A percentile compares a stretch with the other conserved stretches of the same genome.
Evolutionary conservation across 257 asterid genomes (phyloP).

Genomic region (Oldenlandia corymbosa): DNA sequence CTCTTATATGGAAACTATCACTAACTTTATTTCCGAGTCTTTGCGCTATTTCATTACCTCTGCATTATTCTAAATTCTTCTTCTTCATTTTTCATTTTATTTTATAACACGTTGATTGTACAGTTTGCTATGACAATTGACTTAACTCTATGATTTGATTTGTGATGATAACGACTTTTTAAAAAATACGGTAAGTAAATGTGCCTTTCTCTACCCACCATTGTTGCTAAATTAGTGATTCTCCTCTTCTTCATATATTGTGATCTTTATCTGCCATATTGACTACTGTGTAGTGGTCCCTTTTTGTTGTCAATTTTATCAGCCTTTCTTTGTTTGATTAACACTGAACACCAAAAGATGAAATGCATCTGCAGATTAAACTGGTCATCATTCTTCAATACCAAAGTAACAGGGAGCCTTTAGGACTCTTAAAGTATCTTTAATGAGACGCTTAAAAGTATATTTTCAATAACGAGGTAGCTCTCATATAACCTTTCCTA

Average conservation of each 20-base stretch:
- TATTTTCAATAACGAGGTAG: no score
- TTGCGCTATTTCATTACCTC: not conserved
- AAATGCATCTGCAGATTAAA: no score
- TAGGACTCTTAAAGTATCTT: no score
- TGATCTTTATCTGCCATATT: constrained; percentile 2
- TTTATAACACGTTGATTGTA: not conserved
- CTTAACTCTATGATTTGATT: constrained; percentile 3
- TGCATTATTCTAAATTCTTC: not conserved
- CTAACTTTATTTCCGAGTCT: not conserved
- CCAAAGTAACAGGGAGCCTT: no score
- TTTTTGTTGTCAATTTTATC: not conserved
- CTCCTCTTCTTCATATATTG: not conserved
- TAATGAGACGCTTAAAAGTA: no score
- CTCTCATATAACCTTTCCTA: not conserved
- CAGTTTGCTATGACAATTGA: constrained; percentile 1
- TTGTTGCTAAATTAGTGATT: constrained; percentile 1
- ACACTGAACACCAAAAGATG: no score
- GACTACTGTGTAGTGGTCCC: not conserved
- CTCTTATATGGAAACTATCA: not conserved
- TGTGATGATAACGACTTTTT: constrained; percentile 12
- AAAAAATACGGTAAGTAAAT: constrained; percentile 16
- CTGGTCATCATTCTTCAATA: no score
- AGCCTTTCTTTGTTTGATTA: not conserved
- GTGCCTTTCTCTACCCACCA: constrained; percentile 17
- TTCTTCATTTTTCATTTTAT: not conserved